Evolutionary conservation across 768 basidiomycete species (phyloP), one percentile per base, ranked within the genome.

Genomic region (Amanita inopinata): DNA sequence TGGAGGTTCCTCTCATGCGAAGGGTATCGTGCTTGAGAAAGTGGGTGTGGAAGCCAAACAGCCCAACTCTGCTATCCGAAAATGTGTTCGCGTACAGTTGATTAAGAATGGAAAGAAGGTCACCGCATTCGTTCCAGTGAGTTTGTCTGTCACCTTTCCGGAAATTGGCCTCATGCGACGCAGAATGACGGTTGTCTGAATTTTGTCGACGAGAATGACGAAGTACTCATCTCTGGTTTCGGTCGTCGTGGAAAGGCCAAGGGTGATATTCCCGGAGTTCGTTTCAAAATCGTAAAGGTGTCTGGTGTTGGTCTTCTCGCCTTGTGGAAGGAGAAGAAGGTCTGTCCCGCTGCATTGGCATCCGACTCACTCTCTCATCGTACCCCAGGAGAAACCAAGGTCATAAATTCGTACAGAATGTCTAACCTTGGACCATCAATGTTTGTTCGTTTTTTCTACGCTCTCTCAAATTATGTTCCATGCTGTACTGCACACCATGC

Each of bases 61-160:
- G 68, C 96, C 96, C 70, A 99, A 99, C 79, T 99, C 96, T 62
- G 96, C 96, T 64, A 98, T 99, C 68, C 92, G 96, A 67, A 99
- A 99, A 67, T 99, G 96, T 74, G 96, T 99, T 54, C 91, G 96
- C 72, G 96, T 99, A 50, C 96, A 99, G 60, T 76, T 99, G 55
- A 98, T 99, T 67, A 99, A 99, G 80, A 99, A 99, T 73, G 96
- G 96, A 53, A 99, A 99, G 84, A 98, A 98, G 66, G 94, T 99
- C 62, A 98, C 94, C 50, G 96, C 96, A 59, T 99, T 99, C 83
- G 96, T 98, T 30, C 94, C 94, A 49, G 89, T 89, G 56, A 53
- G 88, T 78, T 7, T n/a, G 22, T 17, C 33, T 33, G 11, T 37
- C 28, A 19, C 25, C 39, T 32, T 36, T 33, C 36, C 47, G 31